Base-by-base conservation (phyloP, 2,329 filamentous ascomycete species). In the Trichoderma brevicompactum region DNA sequence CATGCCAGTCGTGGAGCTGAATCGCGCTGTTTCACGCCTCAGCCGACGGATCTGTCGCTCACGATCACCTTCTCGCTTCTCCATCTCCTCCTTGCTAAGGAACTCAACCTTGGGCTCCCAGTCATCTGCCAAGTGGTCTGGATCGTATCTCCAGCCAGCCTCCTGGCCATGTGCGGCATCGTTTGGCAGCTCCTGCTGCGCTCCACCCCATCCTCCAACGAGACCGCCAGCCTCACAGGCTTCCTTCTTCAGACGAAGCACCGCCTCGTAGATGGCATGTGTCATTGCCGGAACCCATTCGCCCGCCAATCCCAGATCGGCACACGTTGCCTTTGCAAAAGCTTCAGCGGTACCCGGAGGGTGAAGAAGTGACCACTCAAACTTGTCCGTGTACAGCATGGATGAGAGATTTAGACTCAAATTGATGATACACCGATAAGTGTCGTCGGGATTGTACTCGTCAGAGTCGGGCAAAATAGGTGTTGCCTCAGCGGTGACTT, bases 211-310 rank as follows among this genome's bases (percentile, higher is more conserved):
- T 46, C 90, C 90, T 15, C 87, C 83, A n/a, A 97, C 89, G 7
- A 97, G 80, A 1, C 93, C 93, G 43, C 92, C 93, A 44, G 92
- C 92, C 76, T 98, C 95, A 73, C 94, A 96, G 0, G 94, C 92
- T 74, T 98, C 95, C 78, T 99, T 99, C 80, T 98, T 98, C 38
- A 97, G 81, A 53, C 92, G 90, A 68, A 98, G 78, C 0, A 96
- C 93, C 9, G 95, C 92, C 78, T 99, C 95, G 77, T 98, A 98
- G 71, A 99, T 98, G 40, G 94, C 95, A 74, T 97, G 94, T 13
- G 95, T 92, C 81, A 99, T 92, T 36, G 92, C 92, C 3, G 93
- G 91, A 5, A 97, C 88, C 93, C 95, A 99, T 79, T 99, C 95
- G 52, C 93, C 92, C 7, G 89, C 85, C 61, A 99, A 81, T 7